Percentiles rank a stretch among this genome's conserved stretches.
phyloP scores from a whole-genome alignment of 2,329 filamentous ascomycete genomes.

The Aspergillus carbonarius region DNA sequence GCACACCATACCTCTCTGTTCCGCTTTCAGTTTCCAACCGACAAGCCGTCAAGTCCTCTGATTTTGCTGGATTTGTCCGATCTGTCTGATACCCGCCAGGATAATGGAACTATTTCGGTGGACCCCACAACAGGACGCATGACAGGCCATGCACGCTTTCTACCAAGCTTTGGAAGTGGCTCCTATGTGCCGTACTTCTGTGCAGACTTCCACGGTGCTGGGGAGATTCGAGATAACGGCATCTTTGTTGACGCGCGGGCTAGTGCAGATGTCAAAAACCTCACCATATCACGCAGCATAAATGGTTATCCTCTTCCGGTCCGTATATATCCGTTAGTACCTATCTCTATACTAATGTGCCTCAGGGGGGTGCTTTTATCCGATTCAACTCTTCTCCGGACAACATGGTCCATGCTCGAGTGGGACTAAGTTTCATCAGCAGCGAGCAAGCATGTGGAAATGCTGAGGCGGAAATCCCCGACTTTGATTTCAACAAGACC shows the following conservation, averaged over 20 bases:
- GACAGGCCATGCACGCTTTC: slow-evolving; percentile 60
- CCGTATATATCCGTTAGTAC: neutral
- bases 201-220: slow-evolving; percentile 61
- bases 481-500: slow-evolving; percentile 60
- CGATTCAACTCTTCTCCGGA: slow-evolving; percentile 55
- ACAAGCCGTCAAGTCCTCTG: slow-evolving; percentile 49
- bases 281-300: slow-evolving; percentile 58
- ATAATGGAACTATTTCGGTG: slow-evolving; percentile 61
- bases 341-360: slow-evolving; percentile 1
- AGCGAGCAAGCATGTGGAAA: slow-evolving; percentile 63
- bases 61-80: slow-evolving; percentile 66
- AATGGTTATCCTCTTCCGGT: slow-evolving; percentile 55
- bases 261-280: slow-evolving; percentile 51
- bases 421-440: slow-evolving; percentile 69
- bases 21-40: slow-evolving; percentile 60
- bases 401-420: slow-evolving; percentile 60
- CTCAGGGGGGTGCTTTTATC: slow-evolving; percentile 62
- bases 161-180: slow-evolving; percentile 65
- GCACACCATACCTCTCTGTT: slow-evolving; percentile 64
- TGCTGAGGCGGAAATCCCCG: slow-evolving; percentile 65
- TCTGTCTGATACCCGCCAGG: slow-evolving; percentile 58
- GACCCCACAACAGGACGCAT: slow-evolving; percentile 59
- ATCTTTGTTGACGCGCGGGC: slow-evolving; percentile 64
- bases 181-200: slow-evolving; percentile 63
- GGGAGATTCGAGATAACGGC: slow-evolving; percentile 58